A percentile compares a stretch with the other conserved stretches of the same genome.
phyloP scores from a whole-genome alignment of 129 eudicot genomes.

The Pseudognaphalium luteoalbum region DNA sequence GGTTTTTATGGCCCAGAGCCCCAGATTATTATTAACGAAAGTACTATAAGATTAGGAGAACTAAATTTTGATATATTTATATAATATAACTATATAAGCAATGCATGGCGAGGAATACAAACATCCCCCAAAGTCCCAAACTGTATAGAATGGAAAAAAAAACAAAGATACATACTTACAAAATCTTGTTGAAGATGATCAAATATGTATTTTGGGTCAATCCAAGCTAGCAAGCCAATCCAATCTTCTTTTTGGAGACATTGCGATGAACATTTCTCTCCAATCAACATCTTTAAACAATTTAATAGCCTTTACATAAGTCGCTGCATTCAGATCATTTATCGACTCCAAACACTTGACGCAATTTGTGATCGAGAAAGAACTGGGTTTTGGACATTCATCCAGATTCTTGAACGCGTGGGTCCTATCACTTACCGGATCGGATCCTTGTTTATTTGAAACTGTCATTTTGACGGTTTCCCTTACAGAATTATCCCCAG shows the following conservation, averaged over 20 bases:
- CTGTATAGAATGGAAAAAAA: background rate
- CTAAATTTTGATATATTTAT: background rate
- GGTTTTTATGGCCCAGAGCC: no score
- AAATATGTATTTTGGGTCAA: background rate
- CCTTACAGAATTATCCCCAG: conserved; percentile 12
- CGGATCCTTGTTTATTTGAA: conserved; percentile 36
- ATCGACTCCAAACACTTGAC: conserved; percentile 34
- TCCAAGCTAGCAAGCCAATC: conserved; percentile 41
- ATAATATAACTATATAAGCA: background rate
- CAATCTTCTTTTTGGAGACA: conserved; percentile 39
- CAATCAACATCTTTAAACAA: conserved; percentile 44
- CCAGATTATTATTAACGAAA: no score
- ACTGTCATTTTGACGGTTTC: conserved; percentile 14
- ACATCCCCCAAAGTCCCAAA: no score
- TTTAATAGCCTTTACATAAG: conserved; percentile 34
- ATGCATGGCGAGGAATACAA: background rate
- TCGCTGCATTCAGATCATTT: conserved; percentile 31
- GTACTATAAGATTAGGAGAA: background rate
- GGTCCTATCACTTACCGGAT: conserved; percentile 24
- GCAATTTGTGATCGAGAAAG: conserved; percentile 39
- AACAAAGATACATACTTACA: background rate
- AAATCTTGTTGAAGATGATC: background rate
- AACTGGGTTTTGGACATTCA: conserved; percentile 19
- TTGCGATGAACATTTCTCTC: conserved; percentile 49
- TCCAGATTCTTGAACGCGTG: conserved; percentile 22